Evolutionary conservation across 164 flowering plant genomes (phyloP), one percentile per base, ranked within the genome.

Genomic region (Magnolia officinalis): DNA sequence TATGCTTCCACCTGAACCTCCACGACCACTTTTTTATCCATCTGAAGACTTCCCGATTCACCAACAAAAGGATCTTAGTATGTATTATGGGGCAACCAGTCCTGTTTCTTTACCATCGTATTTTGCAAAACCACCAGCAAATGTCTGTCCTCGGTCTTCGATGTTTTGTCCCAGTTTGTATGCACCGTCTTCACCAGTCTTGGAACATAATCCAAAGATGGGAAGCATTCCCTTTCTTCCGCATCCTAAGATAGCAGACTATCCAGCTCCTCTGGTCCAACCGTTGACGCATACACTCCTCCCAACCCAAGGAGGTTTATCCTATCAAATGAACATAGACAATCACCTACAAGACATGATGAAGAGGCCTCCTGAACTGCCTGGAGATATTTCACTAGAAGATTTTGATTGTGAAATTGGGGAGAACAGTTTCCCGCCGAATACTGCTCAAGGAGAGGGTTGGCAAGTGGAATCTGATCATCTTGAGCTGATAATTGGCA

Each of bases 141-240:
- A 72, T 67, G 19, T 58, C 23, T 31, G 50, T 20, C 20, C 59
- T 50, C 66, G 24, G 11, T 52, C 75, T 13, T 75, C 81, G 55
- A 67, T n/a, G 59, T 75, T 79, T 64, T 75, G 75, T 61, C 72
- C 81, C 29, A 72, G 73, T 55, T 79, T 72, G 70, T 75, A 71
- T 59, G 26, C 50, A 31, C 72, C 80, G 16, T 59, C 72, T 8
- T 37, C 72, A 9, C 18, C 74, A 3, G 14, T 31, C 68, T 63
- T 55, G 11, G 71, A 74, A 26, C 61, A 63, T 74, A 45, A 63
- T 45, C 9, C 63, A 18, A 64, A 20, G 29, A 71, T 21, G n/a
- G 23, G 72, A n/a, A 67, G 21, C 50, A 59, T 64, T 52, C 76
- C 63, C 10, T 78, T 78, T 67, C 76, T 79, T 58, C 78, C 75